A percentile compares a stretch with the other conserved stretches of the same genome.
Evolutionary conservation across 495 filamentous ascomycete genomes (phyloP).

Genomic region (Hypomontagnella submonticulosa): DNA sequence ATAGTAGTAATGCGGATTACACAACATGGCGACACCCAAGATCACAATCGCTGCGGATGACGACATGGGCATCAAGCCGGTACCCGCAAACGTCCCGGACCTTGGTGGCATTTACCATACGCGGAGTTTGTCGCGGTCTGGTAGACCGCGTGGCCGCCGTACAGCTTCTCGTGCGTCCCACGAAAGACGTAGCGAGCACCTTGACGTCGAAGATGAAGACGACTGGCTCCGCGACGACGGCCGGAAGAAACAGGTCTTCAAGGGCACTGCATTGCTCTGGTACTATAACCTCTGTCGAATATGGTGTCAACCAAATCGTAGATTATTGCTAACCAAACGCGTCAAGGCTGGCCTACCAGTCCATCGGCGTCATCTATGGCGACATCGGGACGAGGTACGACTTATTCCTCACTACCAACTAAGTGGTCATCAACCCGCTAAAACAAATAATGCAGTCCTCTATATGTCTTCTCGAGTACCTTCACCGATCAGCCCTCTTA

Average conservation of each 20-base stretch:
- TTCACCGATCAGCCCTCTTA: constrained; percentile 67
- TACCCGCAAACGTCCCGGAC: constrained; percentile 14
- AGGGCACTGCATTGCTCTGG: constrained; percentile 57
- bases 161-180: constrained; percentile 42
- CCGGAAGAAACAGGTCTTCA: constrained; percentile 58
- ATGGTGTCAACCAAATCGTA: neutral
- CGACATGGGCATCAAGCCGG: constrained; percentile 30
- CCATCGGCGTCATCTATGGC: constrained; percentile 78
- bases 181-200: constrained; percentile 37
- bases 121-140: constrained; percentile 45
- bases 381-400: constrained; percentile 74
- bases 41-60: constrained; percentile 44
- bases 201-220: constrained; percentile 53
- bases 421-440: neutral
- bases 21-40: constrained; percentile 26
- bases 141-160: constrained; percentile 41
- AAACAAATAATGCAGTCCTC: constrained; percentile 55
- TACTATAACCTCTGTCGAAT: constrained; percentile 30
- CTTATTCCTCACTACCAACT: neutral
- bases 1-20: constrained; percentile 18
- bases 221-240: constrained; percentile 51
- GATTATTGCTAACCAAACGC: constrained; percentile 36
- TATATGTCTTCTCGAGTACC: constrained; percentile 78
- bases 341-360: constrained; percentile 71
- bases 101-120: constrained; percentile 55